Conservation (phyloP, 768 basidiomycete genomes). For the Leccinellum luteum region DNA sequence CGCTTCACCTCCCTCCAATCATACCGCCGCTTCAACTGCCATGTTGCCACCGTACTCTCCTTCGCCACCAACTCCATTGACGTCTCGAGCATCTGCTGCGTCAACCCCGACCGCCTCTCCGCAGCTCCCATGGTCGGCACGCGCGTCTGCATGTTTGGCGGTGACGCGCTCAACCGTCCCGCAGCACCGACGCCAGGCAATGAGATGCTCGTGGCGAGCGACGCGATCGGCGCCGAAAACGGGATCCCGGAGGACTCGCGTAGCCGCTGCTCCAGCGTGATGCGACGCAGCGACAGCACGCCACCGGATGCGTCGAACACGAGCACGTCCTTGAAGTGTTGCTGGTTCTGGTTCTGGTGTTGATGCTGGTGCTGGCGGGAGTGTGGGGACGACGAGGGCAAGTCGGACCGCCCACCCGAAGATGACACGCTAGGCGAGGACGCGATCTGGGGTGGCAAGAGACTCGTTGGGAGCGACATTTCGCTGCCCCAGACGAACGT, state of each 20-base stretch:
- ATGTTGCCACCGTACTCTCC: constrained; percentile 55
- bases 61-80: constrained; percentile 35
- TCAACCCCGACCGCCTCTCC: constrained; percentile 35
- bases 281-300: constrained; percentile 52
- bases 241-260: constrained; percentile 21
- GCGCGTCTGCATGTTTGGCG: constrained; percentile 17
- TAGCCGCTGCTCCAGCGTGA: constrained; percentile 43
- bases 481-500: constrained; percentile 45
- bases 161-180: constrained; percentile 34
- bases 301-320: constrained; percentile 63
- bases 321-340: constrained; percentile 63
- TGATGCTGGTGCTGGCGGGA: constrained; percentile 32
- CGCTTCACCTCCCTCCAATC: constrained; percentile 55
- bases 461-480: constrained; percentile 35
- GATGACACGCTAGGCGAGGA: constrained; percentile 23
- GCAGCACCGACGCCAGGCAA: constrained; percentile 52
- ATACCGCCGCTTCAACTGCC: constrained; percentile 53
- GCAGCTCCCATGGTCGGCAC: constrained; percentile 13
- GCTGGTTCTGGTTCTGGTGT: constrained; percentile 28
- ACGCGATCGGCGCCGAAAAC: constrained; percentile 27
- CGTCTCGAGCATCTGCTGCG: constrained; percentile 35
- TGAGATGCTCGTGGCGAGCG: constrained; percentile 57
- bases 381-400: constrained; percentile 20
- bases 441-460: constrained; percentile 33
- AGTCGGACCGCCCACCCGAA: constrained; percentile 29